These are phyloP conservation scores for Lentinus polychrous DNA, from an alignment of 1,284 basidiomycete species.

Conservation along the genomic window DNA sequence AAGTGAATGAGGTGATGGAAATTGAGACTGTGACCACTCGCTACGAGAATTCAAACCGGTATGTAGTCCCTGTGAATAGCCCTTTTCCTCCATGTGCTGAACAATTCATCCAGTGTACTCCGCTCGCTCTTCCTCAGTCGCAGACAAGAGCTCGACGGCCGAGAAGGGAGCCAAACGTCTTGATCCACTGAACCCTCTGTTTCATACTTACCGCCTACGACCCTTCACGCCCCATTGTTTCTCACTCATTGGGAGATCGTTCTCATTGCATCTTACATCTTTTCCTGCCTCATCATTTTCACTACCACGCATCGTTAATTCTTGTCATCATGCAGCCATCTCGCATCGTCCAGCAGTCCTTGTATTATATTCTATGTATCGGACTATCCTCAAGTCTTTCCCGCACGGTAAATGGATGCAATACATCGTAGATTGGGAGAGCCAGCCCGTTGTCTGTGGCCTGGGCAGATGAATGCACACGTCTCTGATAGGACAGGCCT, in stretches of 20 bases:
- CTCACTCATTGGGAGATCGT: neutral
- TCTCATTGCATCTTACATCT: neutral
- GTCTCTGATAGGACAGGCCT: too few relatives aligned
- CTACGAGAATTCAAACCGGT: slow-evolving; percentile 66
- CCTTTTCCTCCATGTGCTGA: neutral
- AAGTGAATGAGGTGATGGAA: slow-evolving; percentile 20
- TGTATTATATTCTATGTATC: too few relatives aligned
- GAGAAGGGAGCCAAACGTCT: neutral
- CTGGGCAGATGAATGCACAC: too few relatives aligned
- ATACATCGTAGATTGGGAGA: too few relatives aligned
- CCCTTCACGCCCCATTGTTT: neutral
- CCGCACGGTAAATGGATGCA: too few relatives aligned
- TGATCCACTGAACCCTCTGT: too few relatives aligned
- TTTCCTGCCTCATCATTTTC: neutral
- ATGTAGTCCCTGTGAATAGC: slow-evolving; percentile 11
- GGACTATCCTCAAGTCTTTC: too few relatives aligned
- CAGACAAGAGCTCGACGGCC: slow-evolving; percentile 34
- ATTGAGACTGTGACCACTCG: slow-evolving; percentile 42
- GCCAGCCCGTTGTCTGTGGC: too few relatives aligned
- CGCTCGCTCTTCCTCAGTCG: slow-evolving; percentile 57
- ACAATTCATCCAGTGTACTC: slow-evolving; percentile 31
- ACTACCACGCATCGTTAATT: neutral
- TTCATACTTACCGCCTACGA: too few relatives aligned
- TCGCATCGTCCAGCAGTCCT: too few relatives aligned
- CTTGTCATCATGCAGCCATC: neutral